Percentiles rank a stretch among this genome's conserved stretches.
Conservation (phyloP, 176 grass and related monocot species). For the Avena eriantha region DNA sequence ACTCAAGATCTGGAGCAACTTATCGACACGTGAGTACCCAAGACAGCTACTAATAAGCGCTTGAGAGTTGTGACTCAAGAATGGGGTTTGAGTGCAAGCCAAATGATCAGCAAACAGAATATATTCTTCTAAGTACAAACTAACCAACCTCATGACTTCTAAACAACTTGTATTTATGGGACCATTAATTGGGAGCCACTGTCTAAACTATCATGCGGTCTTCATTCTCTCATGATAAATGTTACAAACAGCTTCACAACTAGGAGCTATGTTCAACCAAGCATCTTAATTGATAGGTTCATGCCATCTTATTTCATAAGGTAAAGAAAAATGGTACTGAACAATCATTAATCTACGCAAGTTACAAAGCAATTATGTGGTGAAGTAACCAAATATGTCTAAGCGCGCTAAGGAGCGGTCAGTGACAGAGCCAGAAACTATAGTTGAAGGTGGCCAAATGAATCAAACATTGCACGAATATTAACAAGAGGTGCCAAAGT, state of each 20-base stretch:
- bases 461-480: background rate
- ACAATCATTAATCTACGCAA: constrained; percentile 7
- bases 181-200: background rate
- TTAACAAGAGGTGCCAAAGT: background rate
- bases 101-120: constrained; percentile 22
- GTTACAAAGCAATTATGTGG: background rate
- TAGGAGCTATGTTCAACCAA: background rate
- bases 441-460: background rate
- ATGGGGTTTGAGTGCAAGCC: background rate
- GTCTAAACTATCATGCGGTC: constrained; percentile 14
- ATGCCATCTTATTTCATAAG: background rate
- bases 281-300: background rate
- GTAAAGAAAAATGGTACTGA: background rate
- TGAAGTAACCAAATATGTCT: background rate
- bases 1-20: constrained; percentile 10
- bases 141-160: background rate
- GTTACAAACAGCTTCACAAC: background rate
- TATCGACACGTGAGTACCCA: background rate
- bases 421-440: background rate
- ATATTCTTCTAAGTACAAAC: constrained; percentile 14
- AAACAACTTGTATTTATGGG: constrained; percentile 7
- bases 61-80: background rate
- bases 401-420: background rate
- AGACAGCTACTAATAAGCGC: constrained; percentile 1
- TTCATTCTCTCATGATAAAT: constrained; percentile 19